These are phyloP conservation scores for Ploettnerulaceae sp. DNA, from an alignment of 2,329 filamentous ascomycete species.

Conservation along the genomic window DNA sequence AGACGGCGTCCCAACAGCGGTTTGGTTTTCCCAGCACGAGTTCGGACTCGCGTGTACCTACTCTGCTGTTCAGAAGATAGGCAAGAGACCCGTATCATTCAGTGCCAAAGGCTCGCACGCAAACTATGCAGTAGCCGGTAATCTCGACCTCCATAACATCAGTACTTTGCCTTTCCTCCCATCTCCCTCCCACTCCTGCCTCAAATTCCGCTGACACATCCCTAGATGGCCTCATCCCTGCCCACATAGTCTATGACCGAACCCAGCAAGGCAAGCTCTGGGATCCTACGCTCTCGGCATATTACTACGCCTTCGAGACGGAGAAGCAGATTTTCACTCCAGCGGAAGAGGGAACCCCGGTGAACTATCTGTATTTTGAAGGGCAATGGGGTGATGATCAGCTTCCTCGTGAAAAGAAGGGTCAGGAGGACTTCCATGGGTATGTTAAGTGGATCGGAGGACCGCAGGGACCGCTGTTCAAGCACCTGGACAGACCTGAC, in stretches of 20 bases:
- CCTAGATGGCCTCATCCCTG: slow-evolving; percentile 42
- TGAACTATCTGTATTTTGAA: slow-evolving; percentile 79
- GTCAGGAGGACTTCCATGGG: slow-evolving; percentile 37
- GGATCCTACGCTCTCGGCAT: slow-evolving; percentile 55
- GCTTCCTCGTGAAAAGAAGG: slow-evolving; percentile 53
- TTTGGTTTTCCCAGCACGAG: slow-evolving; percentile 89
- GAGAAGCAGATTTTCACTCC: slow-evolving; percentile 32
- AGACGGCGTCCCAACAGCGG: slow-evolving; percentile 70
- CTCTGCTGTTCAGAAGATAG: slow-evolving; percentile 77
- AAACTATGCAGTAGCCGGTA: slow-evolving; percentile 61
- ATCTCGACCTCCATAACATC: slow-evolving; percentile 58
- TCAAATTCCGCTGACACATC: neutral
- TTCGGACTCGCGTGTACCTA: slow-evolving; percentile 84
- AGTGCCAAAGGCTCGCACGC: slow-evolving; percentile 64
- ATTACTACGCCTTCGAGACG: slow-evolving; percentile 49
- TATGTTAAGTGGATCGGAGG: slow-evolving; percentile 47
- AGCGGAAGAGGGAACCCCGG: slow-evolving; percentile 67
- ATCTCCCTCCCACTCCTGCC: neutral
- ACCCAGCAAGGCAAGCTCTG: slow-evolving; percentile 65
- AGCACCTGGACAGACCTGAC: slow-evolving; percentile 46
- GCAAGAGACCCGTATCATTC: slow-evolving; percentile 61
- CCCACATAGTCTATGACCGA: slow-evolving; percentile 46
- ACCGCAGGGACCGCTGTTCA: slow-evolving; percentile 55
- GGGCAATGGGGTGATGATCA: slow-evolving; percentile 90
- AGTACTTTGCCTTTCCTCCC: slow-evolving; percentile 54